Conservation (phyloP, 495 filamentous ascomycete species). For the Penicillium daleae region DNA sequence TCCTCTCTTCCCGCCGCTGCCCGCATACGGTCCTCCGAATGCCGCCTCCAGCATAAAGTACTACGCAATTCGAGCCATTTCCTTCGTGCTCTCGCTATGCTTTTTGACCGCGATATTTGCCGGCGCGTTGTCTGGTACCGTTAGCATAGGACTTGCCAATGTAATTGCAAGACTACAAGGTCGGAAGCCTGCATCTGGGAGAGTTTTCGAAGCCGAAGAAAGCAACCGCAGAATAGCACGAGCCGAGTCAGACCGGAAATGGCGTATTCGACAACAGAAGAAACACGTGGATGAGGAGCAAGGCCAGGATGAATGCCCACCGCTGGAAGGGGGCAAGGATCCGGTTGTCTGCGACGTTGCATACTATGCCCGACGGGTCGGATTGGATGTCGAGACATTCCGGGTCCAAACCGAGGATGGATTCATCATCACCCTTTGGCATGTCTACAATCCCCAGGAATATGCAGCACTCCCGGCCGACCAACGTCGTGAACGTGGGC, state of each 20-base stretch:
- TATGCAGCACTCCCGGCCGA: conserved; percentile 54
- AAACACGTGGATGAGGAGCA: conserved; percentile 42
- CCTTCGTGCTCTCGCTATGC: conserved; percentile 73
- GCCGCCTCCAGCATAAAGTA: conserved; percentile 65
- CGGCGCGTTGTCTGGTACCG: conserved; percentile 66
- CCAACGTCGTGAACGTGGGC: conserved; percentile 37
- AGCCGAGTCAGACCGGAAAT: conserved; percentile 58
- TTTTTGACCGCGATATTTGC: conserved; percentile 78
- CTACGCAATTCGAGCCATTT: conserved; percentile 60
- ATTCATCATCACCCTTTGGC: conserved; percentile 86
- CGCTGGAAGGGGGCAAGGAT: conserved; percentile 80
- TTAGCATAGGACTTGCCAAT: conserved; percentile 52
- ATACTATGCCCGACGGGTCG: conserved; percentile 88
- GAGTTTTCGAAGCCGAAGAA: conserved; percentile 76
- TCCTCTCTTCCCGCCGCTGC: conserved; percentile 86
- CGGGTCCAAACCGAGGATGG: conserved; percentile 93
- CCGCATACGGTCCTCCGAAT: conserved; percentile 78
- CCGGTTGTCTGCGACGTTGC: conserved; percentile 74
- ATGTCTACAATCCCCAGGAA: conserved; percentile 84
- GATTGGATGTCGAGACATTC: conserved; percentile 82
- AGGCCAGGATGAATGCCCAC: conserved; percentile 59
- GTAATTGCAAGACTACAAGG: conserved; percentile 54
- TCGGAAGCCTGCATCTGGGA: conserved; percentile 55
- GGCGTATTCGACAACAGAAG: conserved; percentile 56
- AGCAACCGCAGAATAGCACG: conserved; percentile 56